These are phyloP conservation scores for Corylus avellana DNA, from an alignment of 306 rosid genomes.

Conservation along the genomic window DNA sequence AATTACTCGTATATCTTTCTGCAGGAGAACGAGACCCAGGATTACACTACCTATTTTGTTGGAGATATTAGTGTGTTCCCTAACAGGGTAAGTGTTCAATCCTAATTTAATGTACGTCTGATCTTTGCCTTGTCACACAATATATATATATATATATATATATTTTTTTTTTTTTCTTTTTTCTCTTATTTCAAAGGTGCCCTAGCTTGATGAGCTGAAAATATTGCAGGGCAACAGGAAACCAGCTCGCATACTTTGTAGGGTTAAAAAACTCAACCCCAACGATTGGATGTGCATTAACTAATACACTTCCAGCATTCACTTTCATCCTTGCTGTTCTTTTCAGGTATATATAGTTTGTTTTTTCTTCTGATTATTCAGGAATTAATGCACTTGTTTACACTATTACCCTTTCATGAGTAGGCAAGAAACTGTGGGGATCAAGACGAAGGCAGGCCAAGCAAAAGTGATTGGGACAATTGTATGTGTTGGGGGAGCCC, in stretches of 20 bases:
- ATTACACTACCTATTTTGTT: conserved; percentile 59
- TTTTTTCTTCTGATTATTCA: neutral
- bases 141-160: too few species aligned
- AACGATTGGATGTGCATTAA: conserved; percentile 63
- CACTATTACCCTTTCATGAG: neutral
- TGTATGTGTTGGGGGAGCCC: conserved; percentile 74
- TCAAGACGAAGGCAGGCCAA: conserved; percentile 46
- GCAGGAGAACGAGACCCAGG: conserved; percentile 60
- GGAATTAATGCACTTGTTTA: neutral
- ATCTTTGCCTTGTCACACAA: neutral
- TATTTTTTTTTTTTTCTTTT: neutral
- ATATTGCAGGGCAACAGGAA: conserved; percentile 68
- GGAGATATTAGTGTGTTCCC: conserved; percentile 60
- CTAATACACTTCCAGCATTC: conserved; percentile 84
- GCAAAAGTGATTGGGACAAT: conserved; percentile 68
- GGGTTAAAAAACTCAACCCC: conserved; percentile 68
- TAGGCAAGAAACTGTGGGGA: conserved; percentile 69
- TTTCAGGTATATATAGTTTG: conserved; percentile 45
- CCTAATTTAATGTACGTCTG: neutral
- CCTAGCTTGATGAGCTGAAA: neutral
- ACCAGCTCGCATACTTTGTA: conserved; percentile 59
- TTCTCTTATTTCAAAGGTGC: neutral
- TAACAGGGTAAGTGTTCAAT: conserved; percentile 65
- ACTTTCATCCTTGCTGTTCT: conserved; percentile 76
- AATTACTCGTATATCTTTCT: neutral